phyloP scores from a whole-genome alignment of 257 asterid species.

The Mentha longifolia region DNA sequence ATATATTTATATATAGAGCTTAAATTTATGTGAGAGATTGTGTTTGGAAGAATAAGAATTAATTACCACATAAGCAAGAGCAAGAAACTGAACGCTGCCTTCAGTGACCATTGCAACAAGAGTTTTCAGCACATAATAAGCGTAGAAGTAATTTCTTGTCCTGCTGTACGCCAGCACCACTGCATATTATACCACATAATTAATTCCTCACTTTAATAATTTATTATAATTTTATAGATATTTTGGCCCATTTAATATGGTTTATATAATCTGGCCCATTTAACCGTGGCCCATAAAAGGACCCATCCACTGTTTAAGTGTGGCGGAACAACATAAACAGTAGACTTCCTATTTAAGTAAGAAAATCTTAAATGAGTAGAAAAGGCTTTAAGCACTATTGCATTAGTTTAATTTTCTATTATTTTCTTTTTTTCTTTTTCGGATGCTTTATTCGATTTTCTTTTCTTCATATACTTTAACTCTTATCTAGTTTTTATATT shows the following conservation, averaged over 20 bases:
- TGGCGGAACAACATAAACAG: not conserved
- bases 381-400: not conserved
- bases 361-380: not conserved
- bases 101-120: conserved; percentile 71
- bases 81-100: conserved; percentile 82
- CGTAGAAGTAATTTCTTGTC: conserved; percentile 63
- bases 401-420: not conserved
- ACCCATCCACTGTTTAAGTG: not conserved
- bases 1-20: too few species aligned
- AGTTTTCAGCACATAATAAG: conserved; percentile 66
- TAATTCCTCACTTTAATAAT: not conserved
- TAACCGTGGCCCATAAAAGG: too few species aligned
- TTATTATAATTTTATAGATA: not conserved
- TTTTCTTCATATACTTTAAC: not conserved
- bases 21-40: too few species aligned
- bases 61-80: conserved; percentile 89
- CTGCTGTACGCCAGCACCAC: conserved; percentile 77
- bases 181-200: conserved; percentile 29
- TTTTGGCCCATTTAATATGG: too few species aligned
- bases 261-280: too few species aligned
- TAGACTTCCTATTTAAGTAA: not conserved
- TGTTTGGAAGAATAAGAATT: not conserved
- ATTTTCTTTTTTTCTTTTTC: not conserved
- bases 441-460: not conserved
- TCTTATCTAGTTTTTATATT: not conserved